Evolutionary conservation across 306 rosid genomes (phyloP), one percentile per base, ranked within the genome.

Genomic region (Inga oerstediana): DNA sequence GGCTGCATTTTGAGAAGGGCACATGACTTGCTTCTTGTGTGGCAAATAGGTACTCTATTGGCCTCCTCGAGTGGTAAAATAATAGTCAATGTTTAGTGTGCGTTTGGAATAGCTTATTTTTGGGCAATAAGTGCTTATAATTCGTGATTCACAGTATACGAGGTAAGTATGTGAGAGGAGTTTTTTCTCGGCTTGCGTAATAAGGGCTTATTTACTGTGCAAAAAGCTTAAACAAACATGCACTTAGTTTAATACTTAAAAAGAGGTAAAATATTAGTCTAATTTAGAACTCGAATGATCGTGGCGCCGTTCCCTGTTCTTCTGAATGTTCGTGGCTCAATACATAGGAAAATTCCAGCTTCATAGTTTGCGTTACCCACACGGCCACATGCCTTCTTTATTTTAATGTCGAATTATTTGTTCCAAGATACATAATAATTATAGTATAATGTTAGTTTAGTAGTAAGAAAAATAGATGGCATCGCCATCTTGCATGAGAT

Each of bases 11-110:
- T 10, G 70, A 58, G 27, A 68, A 52, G 43, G 5, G 81, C 78
- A 75, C 87, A 80, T 84, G 82, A 37, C 7, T 37, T 11, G 32
- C 32, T 59, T 48, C 58, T 51, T 58, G 62, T 66, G 79, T 80
- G 82, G 56, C 65, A 49, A 46, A n/a, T 72, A 49, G 10, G 37
- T 39, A 39, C 43, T 39, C 43, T 39, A 81, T 51, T 81, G 76
- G 82, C 56, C 77, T n/a, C 4, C 19, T 71, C 51, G 51, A 49
- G 64, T 27, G 82, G 76, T 66, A 49, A 85, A 77, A 62, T 71
- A 67, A 16, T 34, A 24, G 37, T 72, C 54, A 80, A 71, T 24
- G 54, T 39, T 39, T 39, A 58, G 74, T 80, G n/a, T n/a, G n/a
- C n/a, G n/a, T n/a, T n/a, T n/a, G n/a, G n/a, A n/a, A n/a, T n/a